phyloP scores from a whole-genome alignment of 352 stramenopile species.

The Globisporangium apiculatum region DNA sequence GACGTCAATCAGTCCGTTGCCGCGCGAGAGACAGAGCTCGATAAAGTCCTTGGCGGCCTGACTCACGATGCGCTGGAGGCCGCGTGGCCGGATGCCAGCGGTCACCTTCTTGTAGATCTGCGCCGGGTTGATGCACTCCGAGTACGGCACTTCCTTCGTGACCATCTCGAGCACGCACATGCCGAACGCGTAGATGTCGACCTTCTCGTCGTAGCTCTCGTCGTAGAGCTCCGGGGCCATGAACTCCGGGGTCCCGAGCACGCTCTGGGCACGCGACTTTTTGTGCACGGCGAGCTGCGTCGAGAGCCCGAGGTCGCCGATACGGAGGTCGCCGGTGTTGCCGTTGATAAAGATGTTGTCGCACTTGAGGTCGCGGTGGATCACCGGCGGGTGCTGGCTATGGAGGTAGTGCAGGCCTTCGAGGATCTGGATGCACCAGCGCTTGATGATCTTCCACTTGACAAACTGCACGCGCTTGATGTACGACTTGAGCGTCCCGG shows the following conservation, averaged over 20 bases:
- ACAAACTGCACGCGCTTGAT: conserved; percentile 98
- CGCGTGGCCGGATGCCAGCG: conserved; percentile 67
- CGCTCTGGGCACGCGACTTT: conserved; percentile 80
- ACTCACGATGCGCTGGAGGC: conserved; percentile 65
- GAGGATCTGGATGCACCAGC: conserved; percentile 97
- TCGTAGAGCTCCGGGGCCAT: conserved; percentile 99
- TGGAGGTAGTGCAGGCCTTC: conserved; percentile 92
- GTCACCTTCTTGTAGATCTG: conserved; percentile 92
- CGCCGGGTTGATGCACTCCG: conserved; percentile 90
- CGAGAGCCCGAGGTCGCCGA: conserved; percentile 95
- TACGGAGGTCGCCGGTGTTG: conserved; percentile 95
- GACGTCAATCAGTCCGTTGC: conserved; percentile 75
- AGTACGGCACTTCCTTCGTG: conserved; percentile 98
- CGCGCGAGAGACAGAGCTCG: conserved; percentile 72
- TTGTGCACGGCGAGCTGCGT: conserved; percentile 78
- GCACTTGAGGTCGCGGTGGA: conserved; percentile 92
- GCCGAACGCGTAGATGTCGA: conserved; percentile 97
- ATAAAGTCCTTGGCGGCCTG: conserved; percentile 76
- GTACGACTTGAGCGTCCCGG: conserved; percentile 92
- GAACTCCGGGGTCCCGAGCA: conserved; percentile 98
- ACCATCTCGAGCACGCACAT: conserved; percentile 99
- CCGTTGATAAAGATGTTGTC: conserved; percentile 99
- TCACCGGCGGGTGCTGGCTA: conserved; percentile 85
- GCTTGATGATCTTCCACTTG: conserved; percentile 98
- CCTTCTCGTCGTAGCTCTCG: conserved; percentile 97